Evolutionary conservation across 1,139 yeast genomes (phyloP), one percentile per base, ranked within the genome.

Genomic region (Candida buenavistaensis): DNA sequence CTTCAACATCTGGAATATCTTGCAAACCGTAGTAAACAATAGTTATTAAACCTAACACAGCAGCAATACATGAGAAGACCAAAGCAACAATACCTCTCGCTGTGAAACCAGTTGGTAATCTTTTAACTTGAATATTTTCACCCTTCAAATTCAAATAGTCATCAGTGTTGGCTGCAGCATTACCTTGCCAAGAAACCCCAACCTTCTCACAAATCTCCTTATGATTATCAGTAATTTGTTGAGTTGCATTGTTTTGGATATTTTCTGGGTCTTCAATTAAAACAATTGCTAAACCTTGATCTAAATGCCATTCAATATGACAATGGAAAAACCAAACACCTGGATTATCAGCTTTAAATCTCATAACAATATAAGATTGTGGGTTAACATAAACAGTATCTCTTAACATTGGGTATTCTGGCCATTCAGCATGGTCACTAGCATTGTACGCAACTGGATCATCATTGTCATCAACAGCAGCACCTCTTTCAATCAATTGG

Each of bases 271-370:
- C 89, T 62, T 87, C 96, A 33, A 87, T 66, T 25, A 83, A 72
- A 2, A 76, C 72, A 39, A 82, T 64, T 11, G 89, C 90, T 42
- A 88, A 72, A 43, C 96, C 96, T 62, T 87, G 96, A 51, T 78
- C 80, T 68, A 88, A 74, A 66, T 88, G 96, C 96, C 96, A 88
- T 52, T 88, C 96, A 47, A 88, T 82, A 52, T 88, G 96, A 64
- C 96, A 89, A 59, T 88, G 96, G 86, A 88, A 88, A 52, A 83
- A 71, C 95, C 95, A 87, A 26, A 86, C 88, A 51, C 96, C 96
- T 17, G 96, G 96, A 57, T 87, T 86, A 51, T 82, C 79, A 34
- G 95, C 88, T 47, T 65, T 73, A 57, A 83, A 82, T 52, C 94
- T 66, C 32, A 83, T 46, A 3, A 82, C 88, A 31, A 80, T 53